Evolutionary conservation across 768 basidiomycete genomes (phyloP).

Genomic region (Podaxis rugospora): DNA sequence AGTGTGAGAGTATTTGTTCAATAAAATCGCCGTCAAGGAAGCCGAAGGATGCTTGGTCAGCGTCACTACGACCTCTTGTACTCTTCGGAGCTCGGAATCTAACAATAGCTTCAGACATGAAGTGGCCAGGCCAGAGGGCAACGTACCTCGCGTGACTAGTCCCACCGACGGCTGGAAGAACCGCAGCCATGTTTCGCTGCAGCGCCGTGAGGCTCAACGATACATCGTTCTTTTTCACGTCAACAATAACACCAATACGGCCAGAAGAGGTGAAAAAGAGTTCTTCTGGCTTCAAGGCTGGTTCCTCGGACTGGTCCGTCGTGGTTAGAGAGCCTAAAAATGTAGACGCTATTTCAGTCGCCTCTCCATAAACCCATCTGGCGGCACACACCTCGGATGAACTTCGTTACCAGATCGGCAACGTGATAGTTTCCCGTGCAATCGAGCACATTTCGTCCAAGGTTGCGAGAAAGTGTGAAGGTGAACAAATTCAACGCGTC

Average conservation of each 20-base stretch:
- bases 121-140: not conserved
- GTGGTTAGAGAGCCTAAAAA: constrained; percentile 50
- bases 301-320: constrained; percentile 35
- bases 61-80: constrained; percentile 51
- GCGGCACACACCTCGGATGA: constrained; percentile 52
- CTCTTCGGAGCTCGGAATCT: constrained; percentile 74
- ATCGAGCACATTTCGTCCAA: constrained; percentile 46
- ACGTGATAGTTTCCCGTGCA: constrained; percentile 68
- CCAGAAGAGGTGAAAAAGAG: constrained; percentile 79
- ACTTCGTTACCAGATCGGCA: constrained; percentile 74
- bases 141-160: constrained; percentile 58
- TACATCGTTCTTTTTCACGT: constrained; percentile 47
- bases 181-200: constrained; percentile 67
- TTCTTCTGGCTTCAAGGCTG: constrained; percentile 49
- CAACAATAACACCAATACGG: constrained; percentile 67
- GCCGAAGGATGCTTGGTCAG: constrained; percentile 53
- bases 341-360: not conserved
- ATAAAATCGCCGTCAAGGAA: constrained; percentile 90
- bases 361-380: not conserved
- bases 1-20: constrained; percentile 53
- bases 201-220: constrained; percentile 61
- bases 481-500: constrained; percentile 64
- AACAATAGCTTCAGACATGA: not conserved
- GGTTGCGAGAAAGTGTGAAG: constrained; percentile 45
- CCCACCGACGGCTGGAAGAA: constrained; percentile 49